phyloP scores from a whole-genome alignment of 2,329 filamentous ascomycete genomes.

The Penicillium sp. region DNA sequence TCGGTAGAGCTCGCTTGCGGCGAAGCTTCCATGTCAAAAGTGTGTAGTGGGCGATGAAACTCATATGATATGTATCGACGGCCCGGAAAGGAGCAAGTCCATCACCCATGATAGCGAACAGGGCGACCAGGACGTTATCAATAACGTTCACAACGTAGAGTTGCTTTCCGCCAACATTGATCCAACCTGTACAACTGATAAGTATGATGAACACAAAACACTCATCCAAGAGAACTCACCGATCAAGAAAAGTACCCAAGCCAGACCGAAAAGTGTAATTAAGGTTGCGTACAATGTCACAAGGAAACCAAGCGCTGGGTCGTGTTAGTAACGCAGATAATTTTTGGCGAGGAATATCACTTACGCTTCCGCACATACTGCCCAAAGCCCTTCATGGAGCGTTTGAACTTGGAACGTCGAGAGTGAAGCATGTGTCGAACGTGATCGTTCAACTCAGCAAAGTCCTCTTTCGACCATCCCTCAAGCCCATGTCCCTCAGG shows the following conservation, averaged over 20 bases:
- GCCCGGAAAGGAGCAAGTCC: conserved; percentile 73
- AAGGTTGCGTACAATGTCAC: conserved; percentile 81
- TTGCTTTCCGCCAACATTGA: conserved; percentile 75
- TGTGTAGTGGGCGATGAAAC: conserved; percentile 75
- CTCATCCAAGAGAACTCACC: conserved; percentile 45
- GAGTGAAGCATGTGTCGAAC: conserved; percentile 88
- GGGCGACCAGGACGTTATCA: conserved; percentile 69
- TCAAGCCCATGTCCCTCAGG: conserved; percentile 72
- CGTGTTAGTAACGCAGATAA: background rate
- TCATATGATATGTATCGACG: conserved; percentile 86
- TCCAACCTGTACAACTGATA: conserved; percentile 60
- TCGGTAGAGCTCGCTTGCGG: conserved; percentile 62
- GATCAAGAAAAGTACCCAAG: conserved; percentile 90
- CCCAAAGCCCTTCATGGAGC: conserved; percentile 75
- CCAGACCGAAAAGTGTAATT: conserved; percentile 81
- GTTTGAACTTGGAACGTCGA: conserved; percentile 75
- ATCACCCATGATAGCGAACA: conserved; percentile 71
- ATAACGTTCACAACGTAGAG: conserved; percentile 70
- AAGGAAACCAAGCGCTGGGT: conserved; percentile 71
- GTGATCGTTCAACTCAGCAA: conserved; percentile 77
- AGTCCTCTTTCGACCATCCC: conserved; percentile 74
- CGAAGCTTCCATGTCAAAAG: conserved; percentile 66
- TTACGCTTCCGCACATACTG: conserved; percentile 73
- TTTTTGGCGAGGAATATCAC: conserved; percentile 27
- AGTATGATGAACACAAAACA: conserved; percentile 2